Evolutionary conservation across 371 early-diverging fungal species (phyloP).

Genomic region (Mortierella sp.): DNA sequence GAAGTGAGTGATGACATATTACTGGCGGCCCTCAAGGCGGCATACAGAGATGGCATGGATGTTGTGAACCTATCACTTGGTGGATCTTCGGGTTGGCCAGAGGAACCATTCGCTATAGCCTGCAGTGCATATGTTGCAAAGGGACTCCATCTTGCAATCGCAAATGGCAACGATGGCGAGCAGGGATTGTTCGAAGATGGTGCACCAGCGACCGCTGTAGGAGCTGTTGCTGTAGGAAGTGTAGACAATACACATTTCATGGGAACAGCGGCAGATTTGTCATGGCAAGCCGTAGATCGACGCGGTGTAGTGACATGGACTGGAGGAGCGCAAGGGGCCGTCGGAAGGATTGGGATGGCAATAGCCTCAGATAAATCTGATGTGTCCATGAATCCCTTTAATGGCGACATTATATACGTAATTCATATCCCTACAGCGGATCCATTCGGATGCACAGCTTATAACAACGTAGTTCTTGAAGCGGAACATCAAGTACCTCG

Average conservation of each 20-base stretch:
- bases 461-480: conserved; percentile 7
- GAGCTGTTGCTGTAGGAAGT: conserved; percentile 78
- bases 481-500: conserved; percentile 5
- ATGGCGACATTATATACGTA: conserved; percentile 21
- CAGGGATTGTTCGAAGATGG: conserved; percentile 73
- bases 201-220: conserved; percentile 72
- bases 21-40: conserved; percentile 69
- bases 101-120: conserved; percentile 59
- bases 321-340: not conserved
- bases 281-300: conserved; percentile 12
- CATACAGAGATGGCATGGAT: conserved; percentile 70
- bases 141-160: conserved; percentile 64
- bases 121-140: conserved; percentile 58
- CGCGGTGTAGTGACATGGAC: conserved; percentile 11
- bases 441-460: conserved; percentile 21
- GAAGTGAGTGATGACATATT: conserved; percentile 67
- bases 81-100: conserved; percentile 63
- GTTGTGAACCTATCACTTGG: conserved; percentile 74
- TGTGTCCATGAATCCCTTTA: conserved; percentile 18
- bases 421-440: conserved; percentile 17
- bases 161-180: conserved; percentile 77
- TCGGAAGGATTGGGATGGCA: conserved; percentile 29
- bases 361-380: conserved; percentile 33
- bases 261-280: conserved; percentile 41
- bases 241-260: conserved; percentile 68